Conservation (phyloP, 768 basidiomycete genomes). For the Psilocybe tampanensis region DNA sequence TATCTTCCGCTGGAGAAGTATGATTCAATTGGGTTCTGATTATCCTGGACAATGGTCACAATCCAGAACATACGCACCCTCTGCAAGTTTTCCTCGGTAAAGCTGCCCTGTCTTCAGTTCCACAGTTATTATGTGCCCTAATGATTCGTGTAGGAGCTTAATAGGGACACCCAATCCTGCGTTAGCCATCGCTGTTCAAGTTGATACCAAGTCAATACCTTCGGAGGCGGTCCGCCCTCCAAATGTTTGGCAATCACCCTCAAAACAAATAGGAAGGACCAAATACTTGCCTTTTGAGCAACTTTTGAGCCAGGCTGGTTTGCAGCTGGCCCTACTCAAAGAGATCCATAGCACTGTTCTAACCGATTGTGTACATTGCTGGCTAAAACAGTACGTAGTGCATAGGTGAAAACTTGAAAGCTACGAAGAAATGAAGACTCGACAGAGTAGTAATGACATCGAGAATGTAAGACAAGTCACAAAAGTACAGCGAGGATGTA, state of each 20-base stretch:
- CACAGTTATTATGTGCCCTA: conserved; percentile 97
- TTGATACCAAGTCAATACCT: not conserved
- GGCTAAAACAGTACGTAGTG: too few relatives aligned
- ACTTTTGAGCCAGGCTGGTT: too few relatives aligned
- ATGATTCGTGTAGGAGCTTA: conserved; percentile 93
- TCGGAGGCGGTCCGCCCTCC: not conserved
- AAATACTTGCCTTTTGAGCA: too few relatives aligned
- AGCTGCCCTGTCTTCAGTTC: conserved; percentile 98
- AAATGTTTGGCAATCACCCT: conserved; percentile 3
- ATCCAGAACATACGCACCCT: conserved; percentile 59
- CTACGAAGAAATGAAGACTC: too few relatives aligned
- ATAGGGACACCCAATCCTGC: conserved; percentile 91
- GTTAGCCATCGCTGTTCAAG: conserved; percentile 45
- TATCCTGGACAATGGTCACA: too few relatives aligned
- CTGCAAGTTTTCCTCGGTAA: conserved; percentile 95
- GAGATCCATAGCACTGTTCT: too few relatives aligned
- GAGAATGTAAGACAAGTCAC: too few relatives aligned
- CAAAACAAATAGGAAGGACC: conserved; percentile 4
- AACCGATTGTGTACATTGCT: too few relatives aligned
- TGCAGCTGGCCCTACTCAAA: too few relatives aligned
- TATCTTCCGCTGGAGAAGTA: conserved; percentile 82
- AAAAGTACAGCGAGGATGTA: too few relatives aligned
- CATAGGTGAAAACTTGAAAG: too few relatives aligned
- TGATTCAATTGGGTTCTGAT: conserved; percentile 9
- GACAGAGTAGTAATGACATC: too few relatives aligned